phyloP scores from a whole-genome alignment of 2,329 filamentous ascomycete genomes.

The Emergomyces africanus region DNA sequence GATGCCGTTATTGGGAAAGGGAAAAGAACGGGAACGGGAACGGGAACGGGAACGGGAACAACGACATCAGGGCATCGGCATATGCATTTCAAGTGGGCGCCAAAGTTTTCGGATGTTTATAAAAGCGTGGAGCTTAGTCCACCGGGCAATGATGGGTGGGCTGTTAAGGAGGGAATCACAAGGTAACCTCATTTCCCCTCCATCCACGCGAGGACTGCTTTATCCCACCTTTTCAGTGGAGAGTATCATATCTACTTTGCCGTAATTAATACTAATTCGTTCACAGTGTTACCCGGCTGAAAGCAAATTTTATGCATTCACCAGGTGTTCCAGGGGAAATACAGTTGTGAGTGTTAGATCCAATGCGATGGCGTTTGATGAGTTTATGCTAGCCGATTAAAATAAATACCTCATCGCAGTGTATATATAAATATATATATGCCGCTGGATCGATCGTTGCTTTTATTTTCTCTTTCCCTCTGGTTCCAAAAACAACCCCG shows the following conservation, averaged over 20 bases:
- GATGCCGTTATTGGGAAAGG: slow-evolving; percentile 17
- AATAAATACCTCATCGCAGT: slow-evolving; percentile 17
- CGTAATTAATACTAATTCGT: background rate
- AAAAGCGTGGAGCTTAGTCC: slow-evolving; percentile 67
- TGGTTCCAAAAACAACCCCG: background rate
- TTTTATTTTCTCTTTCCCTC: background rate
- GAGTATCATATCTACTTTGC: background rate
- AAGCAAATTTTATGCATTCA: slow-evolving; percentile 82
- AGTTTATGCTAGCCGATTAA: slow-evolving; percentile 14
- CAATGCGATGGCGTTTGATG: slow-evolving; percentile 11
- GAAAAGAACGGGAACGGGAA: slow-evolving; percentile 6
- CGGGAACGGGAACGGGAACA: slow-evolving; percentile 8
- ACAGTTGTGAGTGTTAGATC: slow-evolving; percentile 57
- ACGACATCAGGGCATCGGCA: slow-evolving; percentile 47
- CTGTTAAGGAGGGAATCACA: slow-evolving; percentile 73
- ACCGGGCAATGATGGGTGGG: slow-evolving; percentile 87
- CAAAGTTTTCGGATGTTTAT: slow-evolving; percentile 74
- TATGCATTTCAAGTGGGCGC: slow-evolving; percentile 92
- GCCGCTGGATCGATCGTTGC: background rate
- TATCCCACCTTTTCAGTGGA: background rate
- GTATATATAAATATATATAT: background rate
- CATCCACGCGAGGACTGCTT: background rate
- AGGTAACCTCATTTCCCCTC: slow-evolving; percentile 41
- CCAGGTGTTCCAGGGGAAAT: slow-evolving; percentile 57
- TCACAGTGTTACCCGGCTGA: slow-evolving; percentile 70